phyloP scores from a whole-genome alignment of 306 rosid genomes.

The Astragalus glycyphyllos region DNA sequence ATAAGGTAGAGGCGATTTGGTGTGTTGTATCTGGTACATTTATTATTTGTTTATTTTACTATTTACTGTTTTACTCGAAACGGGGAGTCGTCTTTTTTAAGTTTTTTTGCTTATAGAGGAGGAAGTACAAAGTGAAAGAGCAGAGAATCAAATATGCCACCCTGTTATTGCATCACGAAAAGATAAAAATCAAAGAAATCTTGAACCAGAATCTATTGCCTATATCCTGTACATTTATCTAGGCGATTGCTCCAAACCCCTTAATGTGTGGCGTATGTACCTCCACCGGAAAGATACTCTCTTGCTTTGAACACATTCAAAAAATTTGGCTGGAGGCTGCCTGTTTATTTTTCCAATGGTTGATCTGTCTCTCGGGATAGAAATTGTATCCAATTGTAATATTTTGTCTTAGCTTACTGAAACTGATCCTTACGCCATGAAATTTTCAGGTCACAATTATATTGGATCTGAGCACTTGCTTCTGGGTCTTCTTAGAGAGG shows the following conservation, averaged over 20 bases:
- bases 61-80: neutral
- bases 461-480: conserved; percentile 99
- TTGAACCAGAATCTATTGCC: conserved; percentile 8
- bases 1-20: conserved; percentile 27
- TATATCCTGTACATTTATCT: conserved; percentile 13
- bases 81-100: neutral
- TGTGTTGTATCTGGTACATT: neutral
- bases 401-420: conserved; percentile 11
- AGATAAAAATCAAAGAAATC: neutral
- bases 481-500: conserved; percentile 95
- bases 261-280: neutral
- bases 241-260: conserved; percentile 24
- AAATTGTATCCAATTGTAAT: neutral
- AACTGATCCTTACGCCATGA: conserved; percentile 29
- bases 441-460: conserved; percentile 83
- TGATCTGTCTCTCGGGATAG: neutral
- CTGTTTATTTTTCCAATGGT: neutral
- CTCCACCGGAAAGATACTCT: conserved; percentile 12
- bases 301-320: conserved; percentile 20
- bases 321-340: conserved; percentile 19
- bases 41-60: conserved; percentile 3
- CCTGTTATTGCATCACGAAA: neutral
- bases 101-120: conserved; percentile 25
- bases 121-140: conserved; percentile 20
- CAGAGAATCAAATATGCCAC: conserved; percentile 8